phyloP scores from a whole-genome alignment of 345 rosid genomes.

The Lenwebbia sp. region DNA sequence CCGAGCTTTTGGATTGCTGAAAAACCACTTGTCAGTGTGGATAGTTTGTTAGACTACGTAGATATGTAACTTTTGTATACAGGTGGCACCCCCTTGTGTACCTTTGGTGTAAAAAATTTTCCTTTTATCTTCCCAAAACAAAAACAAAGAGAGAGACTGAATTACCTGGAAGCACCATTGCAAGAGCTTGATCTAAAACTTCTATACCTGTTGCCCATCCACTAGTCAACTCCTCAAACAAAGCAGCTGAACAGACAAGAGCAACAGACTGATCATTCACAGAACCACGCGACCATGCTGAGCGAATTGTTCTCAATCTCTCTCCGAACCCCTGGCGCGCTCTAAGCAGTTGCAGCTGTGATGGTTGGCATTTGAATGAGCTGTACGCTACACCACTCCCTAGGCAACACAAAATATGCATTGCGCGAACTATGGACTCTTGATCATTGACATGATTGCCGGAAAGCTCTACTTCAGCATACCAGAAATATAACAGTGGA shows the following conservation, averaged over 20 bases:
- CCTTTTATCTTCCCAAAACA: not conserved
- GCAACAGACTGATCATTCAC: constrained; percentile 70
- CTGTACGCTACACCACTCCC: constrained; percentile 59
- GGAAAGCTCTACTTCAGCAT: constrained; percentile 73
- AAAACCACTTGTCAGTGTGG: not conserved
- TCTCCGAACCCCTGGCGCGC: constrained; percentile 89
- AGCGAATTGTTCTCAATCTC: constrained; percentile 36
- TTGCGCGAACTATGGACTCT: constrained; percentile 50
- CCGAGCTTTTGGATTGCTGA: not conserved
- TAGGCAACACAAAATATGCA: constrained; percentile 66
- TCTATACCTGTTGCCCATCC: constrained; percentile 56
- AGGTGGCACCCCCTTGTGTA: not conserved
- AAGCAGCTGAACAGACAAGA: constrained; percentile 63
- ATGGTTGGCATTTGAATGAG: constrained; percentile 58
- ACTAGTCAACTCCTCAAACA: constrained; percentile 75
- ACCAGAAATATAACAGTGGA: constrained; percentile 74
- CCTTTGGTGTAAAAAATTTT: not conserved
- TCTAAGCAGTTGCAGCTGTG: constrained; percentile 70
- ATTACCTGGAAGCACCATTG: constrained; percentile 86
- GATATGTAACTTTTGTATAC: not conserved
- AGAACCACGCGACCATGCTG: constrained; percentile 63
- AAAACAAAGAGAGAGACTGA: not conserved
- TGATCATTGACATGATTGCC: constrained; percentile 10
- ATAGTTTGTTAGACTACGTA: not conserved
- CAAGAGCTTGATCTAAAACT: constrained; percentile 53